phyloP scores from a whole-genome alignment of 1,284 basidiomycete species.

The Leccinum pachyderme region DNA sequence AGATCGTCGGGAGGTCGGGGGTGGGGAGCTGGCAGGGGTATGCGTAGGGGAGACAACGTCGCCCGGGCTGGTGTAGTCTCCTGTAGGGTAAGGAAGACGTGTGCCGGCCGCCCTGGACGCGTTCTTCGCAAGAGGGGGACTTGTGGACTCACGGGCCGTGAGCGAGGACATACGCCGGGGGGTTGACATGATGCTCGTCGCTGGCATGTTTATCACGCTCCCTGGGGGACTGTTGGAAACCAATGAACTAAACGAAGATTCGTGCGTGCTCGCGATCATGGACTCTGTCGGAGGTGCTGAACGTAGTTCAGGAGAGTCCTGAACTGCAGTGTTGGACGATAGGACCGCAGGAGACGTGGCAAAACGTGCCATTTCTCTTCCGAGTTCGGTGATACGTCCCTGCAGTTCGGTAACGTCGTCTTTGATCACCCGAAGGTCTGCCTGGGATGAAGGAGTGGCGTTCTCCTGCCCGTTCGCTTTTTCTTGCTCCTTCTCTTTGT shows the following conservation, averaged over 20 bases:
- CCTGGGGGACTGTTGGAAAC: constrained; percentile 21
- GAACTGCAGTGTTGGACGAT: constrained; percentile 50
- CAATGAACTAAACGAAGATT: constrained; percentile 25
- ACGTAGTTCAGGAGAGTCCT: constrained; percentile 43
- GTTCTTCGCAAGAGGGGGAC: constrained; percentile 53
- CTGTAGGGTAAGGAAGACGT: constrained; percentile 74
- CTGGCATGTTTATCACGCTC: constrained; percentile 18
- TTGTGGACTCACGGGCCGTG: constrained; percentile 58
- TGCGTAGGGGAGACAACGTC: constrained; percentile 40
- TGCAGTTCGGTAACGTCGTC: constrained; percentile 70
- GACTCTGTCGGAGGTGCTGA: constrained; percentile 41
- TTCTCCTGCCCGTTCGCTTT: constrained; percentile 18
- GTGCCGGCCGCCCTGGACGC: constrained; percentile 39
- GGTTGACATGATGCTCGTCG: constrained; percentile 32
- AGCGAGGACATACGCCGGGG: constrained; percentile 34
- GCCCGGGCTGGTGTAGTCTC: constrained; percentile 69
- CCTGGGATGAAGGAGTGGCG: constrained; percentile 2
- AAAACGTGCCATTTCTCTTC: constrained; percentile 73
- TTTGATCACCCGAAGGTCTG: constrained; percentile 48
- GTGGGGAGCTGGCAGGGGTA: constrained; percentile 63
- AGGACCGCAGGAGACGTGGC: constrained; percentile 56
- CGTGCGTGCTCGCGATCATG: constrained; percentile 33
- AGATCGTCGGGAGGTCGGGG: constrained; percentile 22
- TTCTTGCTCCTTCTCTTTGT: constrained; percentile 27
- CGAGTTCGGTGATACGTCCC: constrained; percentile 67